Conservation (phyloP, 176 grass and related monocot species). For the Juncus inflexus region DNA sequence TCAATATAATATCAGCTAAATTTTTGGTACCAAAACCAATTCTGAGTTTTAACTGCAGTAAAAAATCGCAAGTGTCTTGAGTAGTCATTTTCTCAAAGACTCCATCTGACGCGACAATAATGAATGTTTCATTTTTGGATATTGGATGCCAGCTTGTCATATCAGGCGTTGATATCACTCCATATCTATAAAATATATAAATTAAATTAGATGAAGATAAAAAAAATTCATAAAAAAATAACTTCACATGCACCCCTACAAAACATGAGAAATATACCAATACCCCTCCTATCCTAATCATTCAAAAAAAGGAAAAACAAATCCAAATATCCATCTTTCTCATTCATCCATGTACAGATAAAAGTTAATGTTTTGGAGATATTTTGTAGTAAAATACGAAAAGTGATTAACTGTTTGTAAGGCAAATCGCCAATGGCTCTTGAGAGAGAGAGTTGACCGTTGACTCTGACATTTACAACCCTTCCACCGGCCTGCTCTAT, state of each 20-base stretch:
- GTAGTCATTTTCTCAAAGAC: conserved; percentile 82
- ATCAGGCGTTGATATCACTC: conserved; percentile 89
- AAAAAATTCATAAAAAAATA: neutral
- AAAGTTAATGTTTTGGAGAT: no score
- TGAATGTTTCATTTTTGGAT: conserved; percentile 73
- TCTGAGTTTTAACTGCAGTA: conserved; percentile 56
- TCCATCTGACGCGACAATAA: conserved; percentile 80
- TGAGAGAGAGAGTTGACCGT: conserved; percentile 81
- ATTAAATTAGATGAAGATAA: conserved; percentile 11
- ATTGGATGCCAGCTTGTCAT: conserved; percentile 69
- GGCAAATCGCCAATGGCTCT: conserved; percentile 84
- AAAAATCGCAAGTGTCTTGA: conserved; percentile 83
- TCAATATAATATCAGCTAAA: conserved; percentile 66
- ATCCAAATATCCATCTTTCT: no score
- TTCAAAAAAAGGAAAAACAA: no score
- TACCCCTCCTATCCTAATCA: no score
- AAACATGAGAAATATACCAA: no score
- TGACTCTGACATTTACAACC: conserved; percentile 67
- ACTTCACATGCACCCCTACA: neutral
- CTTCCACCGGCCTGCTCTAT: conserved; percentile 83
- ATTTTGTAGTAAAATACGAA: no score
- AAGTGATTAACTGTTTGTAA: conserved; percentile 65
- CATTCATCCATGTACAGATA: no score
- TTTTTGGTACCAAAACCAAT: conserved; percentile 35
- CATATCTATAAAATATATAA: conserved; percentile 55